These are phyloP conservation scores for Calonectria fujianensis DNA, from an alignment of 2,329 filamentous ascomycete species.

Conservation along the genomic window DNA sequence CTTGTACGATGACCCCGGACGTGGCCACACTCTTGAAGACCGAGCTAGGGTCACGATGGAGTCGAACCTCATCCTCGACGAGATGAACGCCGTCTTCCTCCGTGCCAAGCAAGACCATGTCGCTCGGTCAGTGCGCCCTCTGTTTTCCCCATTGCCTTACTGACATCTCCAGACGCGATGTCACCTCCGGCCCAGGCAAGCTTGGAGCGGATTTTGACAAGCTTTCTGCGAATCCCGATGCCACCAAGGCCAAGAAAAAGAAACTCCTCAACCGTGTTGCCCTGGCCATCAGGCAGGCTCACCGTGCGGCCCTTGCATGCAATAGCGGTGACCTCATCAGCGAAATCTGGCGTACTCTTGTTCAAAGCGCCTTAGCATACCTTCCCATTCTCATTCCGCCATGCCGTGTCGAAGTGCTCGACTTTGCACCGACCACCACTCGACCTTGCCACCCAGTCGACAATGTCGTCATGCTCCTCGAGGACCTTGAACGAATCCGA, in stretches of 20 bases:
- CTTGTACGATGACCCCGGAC: background rate
- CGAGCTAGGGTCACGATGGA: background rate
- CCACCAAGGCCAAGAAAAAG: background rate
- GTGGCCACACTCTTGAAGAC: background rate
- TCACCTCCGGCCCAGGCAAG: background rate
- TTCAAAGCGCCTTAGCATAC: background rate
- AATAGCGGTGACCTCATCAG: background rate
- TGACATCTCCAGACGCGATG: background rate
- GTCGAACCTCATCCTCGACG: background rate
- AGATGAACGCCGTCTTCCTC: background rate
- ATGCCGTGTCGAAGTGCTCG: background rate
- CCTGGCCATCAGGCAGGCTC: background rate
- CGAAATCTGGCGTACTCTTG: background rate
- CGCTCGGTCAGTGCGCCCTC: background rate
- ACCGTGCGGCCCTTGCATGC: background rate
- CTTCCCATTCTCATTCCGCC: background rate
- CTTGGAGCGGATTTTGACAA: background rate
- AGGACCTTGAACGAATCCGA: background rate
- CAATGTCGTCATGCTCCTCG: background rate
- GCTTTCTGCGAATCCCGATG: background rate
- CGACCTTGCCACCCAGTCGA: background rate
- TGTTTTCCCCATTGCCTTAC: background rate
- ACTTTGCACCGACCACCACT: background rate
- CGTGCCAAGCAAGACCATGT: background rate
- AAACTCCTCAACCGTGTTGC: background rate